Base-by-base conservation (phyloP, 2,329 filamentous ascomycete species). In the Catunica adiposa region DNA sequence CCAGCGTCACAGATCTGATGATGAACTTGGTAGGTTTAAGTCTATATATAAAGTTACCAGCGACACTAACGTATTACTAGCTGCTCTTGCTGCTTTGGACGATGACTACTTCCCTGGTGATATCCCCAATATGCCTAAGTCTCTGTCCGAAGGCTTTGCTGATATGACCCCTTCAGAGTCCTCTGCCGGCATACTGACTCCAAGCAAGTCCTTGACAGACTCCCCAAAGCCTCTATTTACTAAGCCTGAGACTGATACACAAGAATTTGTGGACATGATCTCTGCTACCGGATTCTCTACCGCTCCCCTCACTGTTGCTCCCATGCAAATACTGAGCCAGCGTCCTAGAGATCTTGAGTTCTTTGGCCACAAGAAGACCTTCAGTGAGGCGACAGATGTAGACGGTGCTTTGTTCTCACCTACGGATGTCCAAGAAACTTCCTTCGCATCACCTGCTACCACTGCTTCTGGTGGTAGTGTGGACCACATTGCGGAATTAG, bases 371-470 rank as follows among this genome's bases (percentile, higher is more conserved):
- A 55, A 58, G 40, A 58, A 58, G 53, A 53, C 53, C 9, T 53
- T 48, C 42, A 55, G 53, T 23, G 56, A 58, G 6, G 29, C 44
- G 17, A 58, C 56, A 0, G 53, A 55, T 47, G 42, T 38, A 4
- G 38, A 47, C 20, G 56, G 46, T 20, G 20, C 25, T 37, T 23
- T 58, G 38, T 58, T 58, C 29, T 58, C 56, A n/a, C 56, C 56
- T 14, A 53, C 44, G 0, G 50, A 53, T 22, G 53, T 40, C n/a
- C 53, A 42, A 14, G 56, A 58, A 14, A 56, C 40, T n/a, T 58
- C 56, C 4, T 58, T 58, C 56, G 56, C 56, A 3, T 58, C 56
- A 9, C 56, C 56, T 2, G 56, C 56, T n/a, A 58, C 56, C 15
- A 53, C 56, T 1, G 56, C 56, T n/a, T 58, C 56, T 22, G 37